Conservation (phyloP, 2,329 filamentous ascomycete genomes). For the Sporothrix brunneoviolacea region DNA sequence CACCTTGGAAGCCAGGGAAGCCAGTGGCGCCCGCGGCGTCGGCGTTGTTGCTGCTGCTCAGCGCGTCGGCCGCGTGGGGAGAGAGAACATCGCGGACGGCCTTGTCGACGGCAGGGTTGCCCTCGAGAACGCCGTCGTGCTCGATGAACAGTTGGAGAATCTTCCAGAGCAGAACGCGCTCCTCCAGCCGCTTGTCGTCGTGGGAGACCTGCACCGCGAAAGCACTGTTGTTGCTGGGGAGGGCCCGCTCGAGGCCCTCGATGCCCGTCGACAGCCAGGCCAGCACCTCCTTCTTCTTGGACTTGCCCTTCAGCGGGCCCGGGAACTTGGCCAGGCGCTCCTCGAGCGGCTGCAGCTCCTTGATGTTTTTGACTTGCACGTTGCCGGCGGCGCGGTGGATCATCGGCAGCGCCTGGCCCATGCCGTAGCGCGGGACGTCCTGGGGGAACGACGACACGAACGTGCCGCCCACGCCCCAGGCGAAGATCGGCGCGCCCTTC, state of each 20-base stretch:
- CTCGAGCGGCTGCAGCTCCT: constrained; percentile 62
- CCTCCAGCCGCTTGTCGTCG: constrained; percentile 65
- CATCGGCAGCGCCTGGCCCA: constrained; percentile 64
- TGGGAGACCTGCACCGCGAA: constrained; percentile 47
- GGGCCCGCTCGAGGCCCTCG: constrained; percentile 58
- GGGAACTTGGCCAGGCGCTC: constrained; percentile 77
- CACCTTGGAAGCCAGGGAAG: constrained; percentile 12
- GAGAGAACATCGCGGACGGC: constrained; percentile 65
- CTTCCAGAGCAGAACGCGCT: constrained; percentile 83
- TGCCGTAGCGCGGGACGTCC: constrained; percentile 77
- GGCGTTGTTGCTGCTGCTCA: constrained; percentile 3
- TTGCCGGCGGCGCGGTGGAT: constrained; percentile 79
- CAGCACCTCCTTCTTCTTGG: constrained; percentile 90
- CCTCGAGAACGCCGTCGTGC: constrained; percentile 75
- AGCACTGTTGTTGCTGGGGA: constrained; percentile 42
- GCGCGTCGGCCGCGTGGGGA: constrained; percentile 18
- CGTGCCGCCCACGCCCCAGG: constrained; percentile 80
- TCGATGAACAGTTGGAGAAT: constrained; percentile 76
- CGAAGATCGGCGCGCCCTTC: constrained; percentile 81
- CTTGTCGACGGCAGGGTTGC: constrained; percentile 62
- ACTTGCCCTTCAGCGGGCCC: constrained; percentile 79
- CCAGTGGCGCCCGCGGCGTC: constrained; percentile 22
- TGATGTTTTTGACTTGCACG: constrained; percentile 69
- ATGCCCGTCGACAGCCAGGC: constrained; percentile 76
- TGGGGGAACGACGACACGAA: constrained; percentile 83